Evolutionary conservation across 345 rosid genomes (phyloP), one percentile per base, ranked within the genome.

Genomic region (Aurinia saxatilis): DNA sequence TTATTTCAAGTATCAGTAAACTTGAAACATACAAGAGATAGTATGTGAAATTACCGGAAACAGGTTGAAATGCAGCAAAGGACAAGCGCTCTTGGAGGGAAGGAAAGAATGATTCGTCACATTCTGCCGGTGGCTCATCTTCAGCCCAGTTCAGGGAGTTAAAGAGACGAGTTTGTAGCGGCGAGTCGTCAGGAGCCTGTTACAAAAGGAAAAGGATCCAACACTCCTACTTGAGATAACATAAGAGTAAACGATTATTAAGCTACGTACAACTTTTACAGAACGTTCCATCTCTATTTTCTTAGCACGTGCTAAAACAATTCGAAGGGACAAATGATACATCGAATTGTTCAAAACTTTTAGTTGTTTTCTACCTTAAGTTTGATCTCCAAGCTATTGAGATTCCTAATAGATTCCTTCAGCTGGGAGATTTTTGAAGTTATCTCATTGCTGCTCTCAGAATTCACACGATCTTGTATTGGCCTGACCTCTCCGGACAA

Each of bases 331-430:
- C 7, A 52, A n/a, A n/a, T n/a, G n/a, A n/a, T n/a, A n/a, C n/a
- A n/a, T 8, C 11, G 8, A 50, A 19, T 42, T n/a, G 37, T 11
- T 16, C 30, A 25, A 37, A 48, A 50, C 1, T 15, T 25, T 41
- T 5, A 18, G 62, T 34, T 51, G 14, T 38, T 21, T 48, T 40
- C 47, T 68, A 89, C 89, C 91, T 89, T 89, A 25, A 89, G 83
- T 71, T 82, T 89, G 61, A 89, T 86, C 77, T 86, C 95, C 72
- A 86, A 72, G 67, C 73, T 75, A 60, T 81, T 89, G 57, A 89
- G 77, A 61, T 78, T 81, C 67, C 64, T 65, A 59, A 82, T 73
- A 60, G 84, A 80, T 40, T 82, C 91, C 71, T 75, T 82, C 12
- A 89, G 71, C 52, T 66, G 23, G 25, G 52, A 55, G 50, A 84